phyloP scores from a whole-genome alignment of 306 rosid species.

The Pyrus bretschneideri region DNA sequence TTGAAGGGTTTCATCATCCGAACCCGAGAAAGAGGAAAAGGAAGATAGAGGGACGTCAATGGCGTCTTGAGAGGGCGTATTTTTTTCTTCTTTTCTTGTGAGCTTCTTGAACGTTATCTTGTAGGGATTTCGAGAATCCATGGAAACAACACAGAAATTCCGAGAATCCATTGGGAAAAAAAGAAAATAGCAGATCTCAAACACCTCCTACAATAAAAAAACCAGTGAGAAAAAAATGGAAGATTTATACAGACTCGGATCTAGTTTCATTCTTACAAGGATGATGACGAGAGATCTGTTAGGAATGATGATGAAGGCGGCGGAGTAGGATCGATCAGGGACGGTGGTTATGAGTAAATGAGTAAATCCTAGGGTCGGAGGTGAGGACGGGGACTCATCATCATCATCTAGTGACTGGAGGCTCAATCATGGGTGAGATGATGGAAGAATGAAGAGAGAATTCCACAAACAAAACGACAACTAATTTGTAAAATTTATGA shows the following conservation, averaged over 20 bases:
- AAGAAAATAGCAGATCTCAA: neutral
- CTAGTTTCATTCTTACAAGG: too few species aligned
- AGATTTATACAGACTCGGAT: neutral
- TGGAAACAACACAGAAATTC: neutral
- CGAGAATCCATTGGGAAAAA: neutral
- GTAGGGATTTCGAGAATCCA: neutral
- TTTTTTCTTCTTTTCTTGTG: slow-evolving; percentile 19
- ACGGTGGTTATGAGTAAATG: neutral
- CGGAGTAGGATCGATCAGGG: neutral
- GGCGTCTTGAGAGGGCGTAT: slow-evolving; percentile 14
- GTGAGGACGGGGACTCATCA: neutral
- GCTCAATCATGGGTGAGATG: neutral
- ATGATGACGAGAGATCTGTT: neutral
- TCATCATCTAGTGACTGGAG: neutral
- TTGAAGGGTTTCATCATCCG: slow-evolving; percentile 34
- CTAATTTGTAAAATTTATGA: too few species aligned
- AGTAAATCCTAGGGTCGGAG: neutral
- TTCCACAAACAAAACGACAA: too few species aligned
- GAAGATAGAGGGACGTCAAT: slow-evolving; percentile 31
- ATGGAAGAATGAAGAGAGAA: neutral
- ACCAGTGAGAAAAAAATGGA: neutral
- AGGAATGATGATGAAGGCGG: neutral
- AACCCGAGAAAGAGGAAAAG: slow-evolving; percentile 30
- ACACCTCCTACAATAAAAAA: neutral
- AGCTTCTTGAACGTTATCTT: slow-evolving; percentile 31